Percentiles rank a stretch among this genome's conserved stretches.
Conservation (phyloP, 140 eudicot genomes). For the Bidens hawaiensis region DNA sequence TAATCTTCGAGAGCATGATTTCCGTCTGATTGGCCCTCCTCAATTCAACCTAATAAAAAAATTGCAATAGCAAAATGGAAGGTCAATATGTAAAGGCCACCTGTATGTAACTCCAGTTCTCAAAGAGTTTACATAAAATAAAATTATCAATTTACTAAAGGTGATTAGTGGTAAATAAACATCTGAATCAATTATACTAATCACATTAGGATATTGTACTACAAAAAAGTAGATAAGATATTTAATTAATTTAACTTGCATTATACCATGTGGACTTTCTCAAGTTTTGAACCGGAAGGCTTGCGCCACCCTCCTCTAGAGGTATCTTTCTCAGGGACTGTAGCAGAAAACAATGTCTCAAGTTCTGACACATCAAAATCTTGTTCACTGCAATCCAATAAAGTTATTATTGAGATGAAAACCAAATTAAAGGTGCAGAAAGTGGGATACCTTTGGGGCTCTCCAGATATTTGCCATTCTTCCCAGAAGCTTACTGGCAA, state of each 20-base stretch:
- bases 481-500: conserved; percentile 91
- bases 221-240: neutral
- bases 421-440: conserved; percentile 12
- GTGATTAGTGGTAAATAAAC: conserved; percentile 1
- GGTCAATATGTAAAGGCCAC: neutral
- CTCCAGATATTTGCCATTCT: conserved; percentile 71
- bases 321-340: conserved; percentile 54
- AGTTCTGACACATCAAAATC: conserved; percentile 78
- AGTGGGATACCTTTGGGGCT: conserved; percentile 58
- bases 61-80: conserved; percentile 16
- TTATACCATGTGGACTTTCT: conserved; percentile 79
- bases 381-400: conserved; percentile 40
- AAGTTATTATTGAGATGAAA: conserved; percentile 5
- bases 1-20: too few species aligned
- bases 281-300: conserved; percentile 77
- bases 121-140: neutral
- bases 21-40: too few species aligned
- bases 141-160: neutral
- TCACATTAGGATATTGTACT: conserved; percentile 4
- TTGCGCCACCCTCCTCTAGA: conserved; percentile 68
- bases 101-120: neutral
- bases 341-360: conserved; percentile 74
- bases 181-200: neutral
- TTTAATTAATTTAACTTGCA: conserved; percentile 7
- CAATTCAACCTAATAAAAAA: conserved; percentile 54